Conservation (phyloP, 345 rosid species). For the Gossypium longicalyx region DNA sequence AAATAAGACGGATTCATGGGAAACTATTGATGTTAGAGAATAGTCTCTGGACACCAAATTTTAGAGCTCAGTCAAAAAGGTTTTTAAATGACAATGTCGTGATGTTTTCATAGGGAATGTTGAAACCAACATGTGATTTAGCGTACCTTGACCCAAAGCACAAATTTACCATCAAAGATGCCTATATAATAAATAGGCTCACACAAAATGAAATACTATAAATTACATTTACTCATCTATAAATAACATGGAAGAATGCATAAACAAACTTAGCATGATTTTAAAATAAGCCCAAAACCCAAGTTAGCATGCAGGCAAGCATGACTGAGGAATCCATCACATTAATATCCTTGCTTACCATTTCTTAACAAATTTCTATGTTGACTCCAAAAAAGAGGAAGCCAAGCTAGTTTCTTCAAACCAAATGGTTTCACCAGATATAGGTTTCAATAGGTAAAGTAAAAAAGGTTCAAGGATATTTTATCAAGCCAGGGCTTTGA, state of each 20-base stretch:
- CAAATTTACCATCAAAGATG: not conserved
- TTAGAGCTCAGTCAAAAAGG: not conserved
- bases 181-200: not conserved
- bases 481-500: not conserved
- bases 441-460: not conserved
- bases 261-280: not conserved
- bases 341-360: not conserved
- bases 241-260: not conserved
- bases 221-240: not conserved
- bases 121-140: not conserved
- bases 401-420: not conserved
- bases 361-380: not conserved
- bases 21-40: not conserved
- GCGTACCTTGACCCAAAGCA: not conserved
- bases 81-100: not conserved
- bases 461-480: not conserved
- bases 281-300: not conserved
- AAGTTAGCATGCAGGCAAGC: not conserved
- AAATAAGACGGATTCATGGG: not conserved
- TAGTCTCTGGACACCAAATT: not conserved
- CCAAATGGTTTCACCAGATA: not conserved
- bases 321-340: not conserved
- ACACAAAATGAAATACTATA: not conserved
- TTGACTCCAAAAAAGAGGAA: not conserved
- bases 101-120: not conserved